Evolutionary conservation across 192 early-diverging fungal species (phyloP).

Genomic region (Rhizophagus sp.): DNA sequence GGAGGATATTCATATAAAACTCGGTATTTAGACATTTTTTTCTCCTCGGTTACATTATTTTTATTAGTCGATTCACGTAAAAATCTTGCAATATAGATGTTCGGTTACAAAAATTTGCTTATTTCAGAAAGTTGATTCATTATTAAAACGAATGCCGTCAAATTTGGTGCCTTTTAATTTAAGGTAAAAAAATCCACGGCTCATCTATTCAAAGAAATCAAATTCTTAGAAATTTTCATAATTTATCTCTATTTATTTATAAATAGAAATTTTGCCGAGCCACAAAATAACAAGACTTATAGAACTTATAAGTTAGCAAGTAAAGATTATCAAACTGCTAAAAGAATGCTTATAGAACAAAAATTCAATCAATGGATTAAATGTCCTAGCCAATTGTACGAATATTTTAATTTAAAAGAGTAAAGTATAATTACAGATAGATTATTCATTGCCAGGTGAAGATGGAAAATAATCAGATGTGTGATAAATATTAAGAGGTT

Average conservation of each 20-base stretch:
- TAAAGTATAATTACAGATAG: not conserved
- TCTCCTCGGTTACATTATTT: not conserved
- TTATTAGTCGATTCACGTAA: not conserved
- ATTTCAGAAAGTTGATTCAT: not conserved
- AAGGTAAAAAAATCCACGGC: not conserved
- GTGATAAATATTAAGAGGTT: slow-evolving; percentile 24
- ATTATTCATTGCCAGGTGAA: not conserved
- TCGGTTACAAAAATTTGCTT: slow-evolving; percentile 15
- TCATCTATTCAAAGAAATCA: no score
- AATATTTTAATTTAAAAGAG: slow-evolving; percentile 1
- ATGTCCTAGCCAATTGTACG: slow-evolving; percentile 25
- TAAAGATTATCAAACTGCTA: slow-evolving; percentile 27
- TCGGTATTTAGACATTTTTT: not conserved
- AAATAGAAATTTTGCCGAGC: not conserved
- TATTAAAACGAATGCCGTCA: not conserved
- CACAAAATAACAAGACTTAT: slow-evolving; percentile 2
- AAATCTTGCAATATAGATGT: not conserved
- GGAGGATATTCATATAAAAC: slow-evolving; percentile 16
- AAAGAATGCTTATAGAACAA: slow-evolving; percentile 6
- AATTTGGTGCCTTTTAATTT: not conserved
- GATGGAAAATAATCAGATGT: slow-evolving; percentile 27
- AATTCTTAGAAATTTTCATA: no score
- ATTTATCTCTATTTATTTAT: no score
- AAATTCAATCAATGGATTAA: slow-evolving; percentile 19
- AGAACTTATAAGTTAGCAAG: not conserved